Conservation (phyloP, 441 rosid species). For the Aleurites moluccanus region DNA sequence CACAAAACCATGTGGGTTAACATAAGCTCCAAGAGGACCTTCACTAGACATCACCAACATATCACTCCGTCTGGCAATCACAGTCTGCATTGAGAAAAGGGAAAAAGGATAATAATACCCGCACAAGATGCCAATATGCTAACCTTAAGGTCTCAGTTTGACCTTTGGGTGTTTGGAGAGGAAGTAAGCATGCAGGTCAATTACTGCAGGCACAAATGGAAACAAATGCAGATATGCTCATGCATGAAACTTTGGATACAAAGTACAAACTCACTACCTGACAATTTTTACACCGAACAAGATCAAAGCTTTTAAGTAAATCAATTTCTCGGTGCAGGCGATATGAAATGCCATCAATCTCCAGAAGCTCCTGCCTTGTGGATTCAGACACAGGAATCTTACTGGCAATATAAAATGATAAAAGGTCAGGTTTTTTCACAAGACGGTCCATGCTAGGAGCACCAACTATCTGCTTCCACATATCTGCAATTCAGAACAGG, state of each 20-base stretch:
- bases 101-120: not conserved
- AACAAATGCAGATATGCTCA: not conserved
- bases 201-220: not conserved
- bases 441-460: conserved; percentile 65
- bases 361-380: conserved; percentile 90
- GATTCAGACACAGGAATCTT: conserved; percentile 88
- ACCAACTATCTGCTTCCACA: conserved; percentile 90
- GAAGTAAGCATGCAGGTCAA: not conserved
- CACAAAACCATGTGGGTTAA: conserved; percentile 68
- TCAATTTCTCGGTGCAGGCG: conserved; percentile 83
- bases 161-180: not conserved
- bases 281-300: conserved; percentile 76
- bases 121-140: not conserved
- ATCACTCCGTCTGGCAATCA: conserved; percentile 85
- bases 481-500: conserved; percentile 49
- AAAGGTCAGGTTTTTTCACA: conserved; percentile 71
- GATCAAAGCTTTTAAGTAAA: conserved; percentile 68
- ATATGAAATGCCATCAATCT: conserved; percentile 84
- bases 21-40: conserved; percentile 95
- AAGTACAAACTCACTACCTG: conserved; percentile 43
- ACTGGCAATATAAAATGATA: conserved; percentile 87
- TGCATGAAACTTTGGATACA: conserved; percentile 9
- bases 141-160: not conserved
- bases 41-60: conserved; percentile 95
- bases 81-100: conserved; percentile 43